phyloP scores from a whole-genome alignment of 352 stramenopile species.

The Peronosclerospora sorghi region DNA sequence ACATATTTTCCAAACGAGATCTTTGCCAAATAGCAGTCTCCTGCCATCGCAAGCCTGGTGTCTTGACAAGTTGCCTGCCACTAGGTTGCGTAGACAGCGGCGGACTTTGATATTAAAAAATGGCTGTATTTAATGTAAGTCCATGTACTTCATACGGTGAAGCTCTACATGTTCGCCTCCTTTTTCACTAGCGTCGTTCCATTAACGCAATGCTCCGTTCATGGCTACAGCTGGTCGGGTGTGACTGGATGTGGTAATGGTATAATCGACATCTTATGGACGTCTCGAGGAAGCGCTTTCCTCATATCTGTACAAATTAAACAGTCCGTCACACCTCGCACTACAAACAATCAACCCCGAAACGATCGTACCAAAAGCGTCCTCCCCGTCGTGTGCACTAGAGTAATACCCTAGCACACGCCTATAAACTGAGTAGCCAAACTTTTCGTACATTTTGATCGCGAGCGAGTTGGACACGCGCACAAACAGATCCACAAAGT shows the following conservation, averaged over 20 bases:
- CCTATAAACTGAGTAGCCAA: slow-evolving; percentile 89
- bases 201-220: slow-evolving; percentile 1
- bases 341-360: neutral
- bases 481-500: slow-evolving; percentile 99
- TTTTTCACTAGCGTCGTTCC: too few species aligned
- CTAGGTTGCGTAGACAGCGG: too few species aligned
- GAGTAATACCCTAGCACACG: slow-evolving; percentile 89
- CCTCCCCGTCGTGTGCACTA: slow-evolving; percentile 67
- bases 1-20: too few species aligned
- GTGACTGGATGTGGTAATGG: slow-evolving; percentile 77
- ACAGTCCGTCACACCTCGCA: neutral
- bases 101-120: too few species aligned
- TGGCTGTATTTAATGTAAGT: too few species aligned
- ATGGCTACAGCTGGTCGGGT: slow-evolving; percentile 54
- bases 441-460: slow-evolving; percentile 89
- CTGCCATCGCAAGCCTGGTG: too few species aligned
- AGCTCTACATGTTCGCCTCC: too few species aligned
- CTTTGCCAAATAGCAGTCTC: too few species aligned
- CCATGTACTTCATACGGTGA: too few species aligned
- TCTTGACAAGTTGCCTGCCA: too few species aligned
- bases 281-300: slow-evolving; percentile 83
- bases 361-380: slow-evolving; percentile 71
- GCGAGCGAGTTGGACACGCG: slow-evolving; percentile 90
- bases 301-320: slow-evolving; percentile 76
- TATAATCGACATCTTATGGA: slow-evolving; percentile 86